phyloP scores from a whole-genome alignment of 2,329 filamentous ascomycete genomes.

The Sporothrix brasiliensis region DNA sequence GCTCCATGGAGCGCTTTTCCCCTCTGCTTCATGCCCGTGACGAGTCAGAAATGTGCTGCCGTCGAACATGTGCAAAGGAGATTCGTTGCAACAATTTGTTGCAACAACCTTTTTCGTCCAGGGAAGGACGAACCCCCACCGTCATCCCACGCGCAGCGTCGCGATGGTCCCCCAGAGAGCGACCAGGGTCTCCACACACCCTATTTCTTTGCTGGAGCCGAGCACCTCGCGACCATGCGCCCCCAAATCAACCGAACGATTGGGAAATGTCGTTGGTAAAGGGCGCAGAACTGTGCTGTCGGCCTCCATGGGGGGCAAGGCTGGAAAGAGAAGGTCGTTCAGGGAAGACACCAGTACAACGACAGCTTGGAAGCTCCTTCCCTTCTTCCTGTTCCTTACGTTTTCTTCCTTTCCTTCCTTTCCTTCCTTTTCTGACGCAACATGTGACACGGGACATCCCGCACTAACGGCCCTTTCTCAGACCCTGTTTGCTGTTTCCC shows the following conservation, averaged over 20 bases:
- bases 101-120: too few species aligned
- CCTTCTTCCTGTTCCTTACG: too few species aligned
- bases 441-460: slow-evolving; percentile 1
- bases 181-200: slow-evolving; percentile 17
- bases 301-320: background rate
- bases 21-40: background rate
- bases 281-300: background rate
- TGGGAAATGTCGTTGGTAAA: background rate
- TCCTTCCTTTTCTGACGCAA: too few species aligned
- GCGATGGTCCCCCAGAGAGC: background rate
- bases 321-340: slow-evolving; percentile 17
- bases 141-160: slow-evolving; percentile 17
- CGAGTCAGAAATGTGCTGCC: background rate
- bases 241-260: background rate
- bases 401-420: too few species aligned
- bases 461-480: background rate
- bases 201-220: background rate
- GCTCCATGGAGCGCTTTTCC: background rate
- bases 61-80: background rate
- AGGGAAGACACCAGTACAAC: background rate
- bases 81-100: background rate
- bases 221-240: too few species aligned
- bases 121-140: slow-evolving; percentile 11
- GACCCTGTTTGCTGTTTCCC: too few species aligned
- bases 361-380: background rate